Base-by-base conservation (phyloP, 768 basidiomycete genomes). In the Boletus sensibilis region DNA sequence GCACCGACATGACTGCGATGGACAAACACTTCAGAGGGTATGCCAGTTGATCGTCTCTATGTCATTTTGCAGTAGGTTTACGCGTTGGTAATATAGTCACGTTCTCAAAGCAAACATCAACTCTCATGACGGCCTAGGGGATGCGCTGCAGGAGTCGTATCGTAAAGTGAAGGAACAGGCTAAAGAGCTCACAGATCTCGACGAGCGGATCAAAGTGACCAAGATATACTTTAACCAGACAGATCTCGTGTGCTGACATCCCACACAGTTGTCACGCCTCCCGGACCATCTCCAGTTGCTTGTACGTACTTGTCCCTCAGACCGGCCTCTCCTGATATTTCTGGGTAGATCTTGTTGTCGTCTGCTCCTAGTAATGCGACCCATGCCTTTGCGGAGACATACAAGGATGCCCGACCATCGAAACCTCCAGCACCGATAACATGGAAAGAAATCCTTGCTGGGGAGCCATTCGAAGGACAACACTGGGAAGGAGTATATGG, bases 391-490 rank as follows among this genome's bases (percentile, higher is more conserved):
- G 88, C 86, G n/a, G 78, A 83, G 6, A 55, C 70, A 0, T 84
- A 82, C 60, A 74, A 87, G 7, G 73, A 85, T 31, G 66, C 62
- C 1, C 63, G 72, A 1, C 69, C 64, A 25, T 34, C 57, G 0
- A 47, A 63, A 43, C 54, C 60, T 8, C 75, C 66, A 8, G 68
- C 75, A 4, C 63, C 75, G 1, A 70, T 91, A 8, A 90, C 87
- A 4, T 94, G 92, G 92, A 76, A 79, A 56, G 79, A 84, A n/a
- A 92, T 94, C 49, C 78, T 93, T 16, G 80, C 80, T 1, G 90
- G 91, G 63, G 91, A 92, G 54, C 89, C 90, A 4, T 88, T 90
- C 58, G 88, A 92, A 69, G 92, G 88, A 16, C 84, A 92, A 58
- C 91, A 92, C 64, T 92, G 90, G 90, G 82, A 89, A 64, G 88